A percentile compares a stretch with the other conserved stretches of the same genome.
These are phyloP conservation scores for Candida tropicalis DNA, from an alignment of 1,139 yeast genomes.

Conservation along the genomic window DNA sequence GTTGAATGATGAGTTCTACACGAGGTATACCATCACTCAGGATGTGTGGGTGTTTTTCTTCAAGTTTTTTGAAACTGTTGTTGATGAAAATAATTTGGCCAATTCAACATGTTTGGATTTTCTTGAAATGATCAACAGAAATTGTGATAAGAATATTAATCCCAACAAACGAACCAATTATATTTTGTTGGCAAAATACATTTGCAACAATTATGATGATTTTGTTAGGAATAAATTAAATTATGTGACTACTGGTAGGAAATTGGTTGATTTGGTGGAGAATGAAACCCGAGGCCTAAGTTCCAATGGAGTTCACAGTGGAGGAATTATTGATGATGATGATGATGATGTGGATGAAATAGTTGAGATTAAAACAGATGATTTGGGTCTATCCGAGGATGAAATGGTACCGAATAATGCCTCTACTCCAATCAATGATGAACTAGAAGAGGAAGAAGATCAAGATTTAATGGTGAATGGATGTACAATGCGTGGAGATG, in stretches of 20 bases:
- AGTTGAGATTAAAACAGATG: conserved; percentile 20
- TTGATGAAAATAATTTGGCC: conserved; percentile 60
- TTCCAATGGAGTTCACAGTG: conserved; percentile 14
- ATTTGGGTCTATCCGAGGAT: conserved; percentile 29
- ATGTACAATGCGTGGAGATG: not conserved
- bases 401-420: conserved; percentile 26
- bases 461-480: not conserved
- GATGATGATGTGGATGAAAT: conserved; percentile 19
- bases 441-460: conserved; percentile 18
- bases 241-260: conserved; percentile 36
- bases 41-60: conserved; percentile 57
- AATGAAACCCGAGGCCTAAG: conserved; percentile 22
- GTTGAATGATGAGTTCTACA: conserved; percentile 63
- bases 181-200: conserved; percentile 49
- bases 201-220: conserved; percentile 44
- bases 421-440: conserved; percentile 31
- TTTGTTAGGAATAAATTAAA: conserved; percentile 19
- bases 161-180: conserved; percentile 39
- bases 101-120: conserved; percentile 80
- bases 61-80: conserved; percentile 50
- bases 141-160: conserved; percentile 26
- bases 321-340: conserved; percentile 31
- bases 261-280: conserved; percentile 30
- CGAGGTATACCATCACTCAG: conserved; percentile 57
- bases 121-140: conserved; percentile 52